phyloP scores from a whole-genome alignment of 2,329 filamentous ascomycete genomes.

The Xylaria polymorpha region DNA sequence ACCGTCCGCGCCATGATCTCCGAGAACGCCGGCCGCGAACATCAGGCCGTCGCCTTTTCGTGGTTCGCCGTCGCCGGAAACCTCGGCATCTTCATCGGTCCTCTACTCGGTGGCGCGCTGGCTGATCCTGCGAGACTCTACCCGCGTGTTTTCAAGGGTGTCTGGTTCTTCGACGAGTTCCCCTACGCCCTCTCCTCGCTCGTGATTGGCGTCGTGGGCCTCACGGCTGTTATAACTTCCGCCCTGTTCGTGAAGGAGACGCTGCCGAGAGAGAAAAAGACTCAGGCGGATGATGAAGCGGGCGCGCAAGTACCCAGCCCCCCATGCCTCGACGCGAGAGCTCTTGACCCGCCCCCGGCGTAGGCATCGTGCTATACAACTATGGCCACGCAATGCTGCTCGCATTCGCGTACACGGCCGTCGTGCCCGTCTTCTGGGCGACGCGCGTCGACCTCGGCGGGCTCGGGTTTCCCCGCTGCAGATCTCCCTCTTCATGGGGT shows the following conservation, averaged over 20 bases:
- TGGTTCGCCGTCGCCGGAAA: conserved; percentile 82
- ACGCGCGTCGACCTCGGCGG: conserved; percentile 73
- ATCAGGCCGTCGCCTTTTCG: conserved; percentile 78
- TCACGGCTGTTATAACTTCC: conserved; percentile 63
- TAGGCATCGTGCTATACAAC: conserved; percentile 72
- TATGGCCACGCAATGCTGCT: conserved; percentile 76
- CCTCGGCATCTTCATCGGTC: conserved; percentile 78
- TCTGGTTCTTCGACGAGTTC: conserved; percentile 70
- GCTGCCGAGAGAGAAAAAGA: conserved; percentile 49
- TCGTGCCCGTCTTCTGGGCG: conserved; percentile 76
- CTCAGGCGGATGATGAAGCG: conserved; percentile 32
- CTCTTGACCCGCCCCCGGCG: conserved; percentile 72
- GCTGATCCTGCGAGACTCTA: conserved; percentile 75
- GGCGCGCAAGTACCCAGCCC: neutral
- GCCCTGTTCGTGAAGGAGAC: conserved; percentile 73
- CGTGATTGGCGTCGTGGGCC: conserved; percentile 64
- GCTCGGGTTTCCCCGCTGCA: conserved; percentile 69
- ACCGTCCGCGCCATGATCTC: conserved; percentile 82
- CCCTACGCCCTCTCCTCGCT: conserved; percentile 75
- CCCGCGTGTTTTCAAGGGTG: conserved; percentile 64
- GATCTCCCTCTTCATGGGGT: conserved; percentile 74
- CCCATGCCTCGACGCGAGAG: conserved; percentile 59
- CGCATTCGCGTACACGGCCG: conserved; percentile 77
- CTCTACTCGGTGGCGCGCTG: conserved; percentile 75
- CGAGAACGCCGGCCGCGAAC: conserved; percentile 76